These are phyloP conservation scores for Ganoderma meredithae DNA, from an alignment of 1,284 basidiomycete species.

Conservation along the genomic window DNA sequence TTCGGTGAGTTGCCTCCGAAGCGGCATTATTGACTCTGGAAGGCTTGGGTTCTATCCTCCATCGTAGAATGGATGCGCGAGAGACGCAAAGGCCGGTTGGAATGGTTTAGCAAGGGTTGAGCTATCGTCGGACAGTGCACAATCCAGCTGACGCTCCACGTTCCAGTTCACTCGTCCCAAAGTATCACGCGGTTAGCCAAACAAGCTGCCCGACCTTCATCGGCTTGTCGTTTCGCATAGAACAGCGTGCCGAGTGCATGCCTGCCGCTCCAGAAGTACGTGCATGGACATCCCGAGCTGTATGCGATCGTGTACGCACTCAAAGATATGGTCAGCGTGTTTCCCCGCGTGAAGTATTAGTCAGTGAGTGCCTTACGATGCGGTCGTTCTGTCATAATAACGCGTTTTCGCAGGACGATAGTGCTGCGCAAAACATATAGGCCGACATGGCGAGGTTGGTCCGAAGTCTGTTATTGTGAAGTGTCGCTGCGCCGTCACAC, in stretches of 20 bases:
- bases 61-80: not conserved
- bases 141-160: not conserved
- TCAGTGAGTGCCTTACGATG: not conserved
- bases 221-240: not conserved
- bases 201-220: not conserved
- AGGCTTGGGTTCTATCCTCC: not conserved
- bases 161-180: not conserved
- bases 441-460: not conserved
- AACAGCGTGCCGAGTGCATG: not conserved
- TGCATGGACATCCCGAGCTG: not conserved
- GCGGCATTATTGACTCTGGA: not conserved
- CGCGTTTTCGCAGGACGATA: not conserved
- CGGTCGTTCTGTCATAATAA: not conserved
- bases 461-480: not conserved
- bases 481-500: not conserved
- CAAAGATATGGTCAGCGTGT: not conserved
- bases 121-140: not conserved
- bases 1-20: not conserved
- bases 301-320: not conserved
- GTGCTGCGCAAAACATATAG: not conserved
- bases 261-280: not conserved
- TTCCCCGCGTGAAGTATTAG: not conserved
- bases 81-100: not conserved
- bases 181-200: not conserved
- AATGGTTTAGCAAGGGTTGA: not conserved